Evolutionary conservation across 2,329 filamentous ascomycete genomes (phyloP), one percentile per base, ranked within the genome.

Genomic region (Didymella pomorum): DNA sequence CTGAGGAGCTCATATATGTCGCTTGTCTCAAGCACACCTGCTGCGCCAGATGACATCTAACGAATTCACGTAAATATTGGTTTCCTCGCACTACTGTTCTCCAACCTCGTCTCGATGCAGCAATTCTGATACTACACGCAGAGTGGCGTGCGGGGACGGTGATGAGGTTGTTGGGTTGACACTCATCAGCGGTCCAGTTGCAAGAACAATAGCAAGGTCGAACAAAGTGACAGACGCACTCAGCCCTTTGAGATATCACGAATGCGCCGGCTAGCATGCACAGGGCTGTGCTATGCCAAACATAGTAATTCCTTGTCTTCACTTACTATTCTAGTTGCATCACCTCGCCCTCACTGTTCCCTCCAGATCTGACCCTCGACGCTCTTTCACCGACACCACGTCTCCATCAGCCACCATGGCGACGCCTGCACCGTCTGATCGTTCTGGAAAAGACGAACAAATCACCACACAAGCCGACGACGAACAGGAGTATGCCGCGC

Each of bases 151-250:
- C 29, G 33, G 33, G 18, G 10, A 37, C 11, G 45, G 14, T 41
- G 45, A 23, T 33, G 29, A 33, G 26, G 39, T 31, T 50, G 20
- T 16, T 42, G 39, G 21, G 37, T 18, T 18, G 42, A 29, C 47
- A 39, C 31, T 6, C 26, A 31, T 44, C 28, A 35, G 41, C 42
- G 28, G 44, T 56, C 39, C 56, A 52, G 62, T 47, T 52, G 35
- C 31, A 42, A 64, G 72, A 75, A 75, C 73, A 76, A 76, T 72
- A 70, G 59, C 52, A 75, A 75, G 63, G 50, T 45, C 56, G 53
- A 66, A 71, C 67, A 73, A 73, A 64, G 67, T 62, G 52, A 58
- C 46, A 25, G 43, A 50, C 43, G 52, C 55, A 60, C 58, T 51
- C 57, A 56, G 26, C 41, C 54, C 55, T 25, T 59, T 44, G 14